phyloP scores from a whole-genome alignment of 2,329 filamentous ascomycete species.

The Calonectria montana region DNA sequence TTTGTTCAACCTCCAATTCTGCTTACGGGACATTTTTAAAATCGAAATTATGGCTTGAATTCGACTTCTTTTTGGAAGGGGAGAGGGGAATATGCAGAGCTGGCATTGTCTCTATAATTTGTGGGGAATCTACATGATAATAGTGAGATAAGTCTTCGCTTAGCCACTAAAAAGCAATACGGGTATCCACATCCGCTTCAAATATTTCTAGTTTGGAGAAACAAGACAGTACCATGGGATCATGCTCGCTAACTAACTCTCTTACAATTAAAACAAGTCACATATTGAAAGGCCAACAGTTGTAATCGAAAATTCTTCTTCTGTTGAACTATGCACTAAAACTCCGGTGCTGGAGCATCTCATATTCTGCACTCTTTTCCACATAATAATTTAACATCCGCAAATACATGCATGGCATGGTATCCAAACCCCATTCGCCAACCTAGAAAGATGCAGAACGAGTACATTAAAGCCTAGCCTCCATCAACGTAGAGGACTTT shows the following conservation, averaged over 20 bases:
- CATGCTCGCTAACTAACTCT: too few species aligned
- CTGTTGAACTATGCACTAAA: conserved; percentile 19
- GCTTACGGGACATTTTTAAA: too few species aligned
- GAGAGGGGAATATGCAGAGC: too few species aligned
- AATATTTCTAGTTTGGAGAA: not conserved
- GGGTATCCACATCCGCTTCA: too few species aligned
- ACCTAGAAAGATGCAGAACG: conserved; percentile 18
- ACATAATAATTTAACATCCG: conserved; percentile 25
- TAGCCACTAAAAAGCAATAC: too few species aligned
- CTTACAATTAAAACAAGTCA: not conserved
- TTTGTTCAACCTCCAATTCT: too few species aligned
- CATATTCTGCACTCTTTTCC: conserved; percentile 33
- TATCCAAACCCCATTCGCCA: conserved; percentile 41
- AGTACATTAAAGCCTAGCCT: conserved; percentile 17
- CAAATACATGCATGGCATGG: conserved; percentile 35
- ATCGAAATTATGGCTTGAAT: too few species aligned
- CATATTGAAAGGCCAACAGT: not conserved
- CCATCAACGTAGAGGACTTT: conserved; percentile 30
- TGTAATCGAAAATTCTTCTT: conserved; percentile 7
- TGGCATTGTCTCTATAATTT: too few species aligned
- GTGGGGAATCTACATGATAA: too few species aligned
- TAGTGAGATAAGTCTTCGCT: too few species aligned
- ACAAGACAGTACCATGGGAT: too few species aligned
- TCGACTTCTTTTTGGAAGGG: not conserved
- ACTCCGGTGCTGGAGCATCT: conserved; percentile 23